Evolutionary conservation across 2,329 filamentous ascomycete genomes (phyloP), one percentile per base, ranked within the genome.

Genomic region (Sarocladium oryzae): DNA sequence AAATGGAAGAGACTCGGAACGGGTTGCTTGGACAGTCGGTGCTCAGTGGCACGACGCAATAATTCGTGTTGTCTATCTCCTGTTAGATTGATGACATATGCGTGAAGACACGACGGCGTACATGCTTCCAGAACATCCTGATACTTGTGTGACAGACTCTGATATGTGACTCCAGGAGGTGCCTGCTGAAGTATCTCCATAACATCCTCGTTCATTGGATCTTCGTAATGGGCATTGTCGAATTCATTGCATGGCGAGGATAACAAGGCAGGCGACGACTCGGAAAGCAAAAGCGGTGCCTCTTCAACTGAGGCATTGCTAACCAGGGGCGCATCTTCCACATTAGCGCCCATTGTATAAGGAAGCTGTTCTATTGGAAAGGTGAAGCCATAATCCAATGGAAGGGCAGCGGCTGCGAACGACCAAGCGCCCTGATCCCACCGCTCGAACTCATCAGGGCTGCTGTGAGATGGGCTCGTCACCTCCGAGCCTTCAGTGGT

Each of bases 11-110:
- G 26, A 48, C 28, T 33, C 43, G 43, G 43, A 33, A 48, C 11
- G 43, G 43, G 16, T 48, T 48, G 43, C 43, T 48, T 2, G 43
- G 43, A 33, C 43, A 48, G 43, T 48, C 43, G 15, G 43, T 48
- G 26, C 43, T 48, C 7, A 48, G 16, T 9, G 43, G 43, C 24
- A 48, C 43, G 15, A 48, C 43, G 15, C 43, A 48, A 33, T 48
- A 48, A 15, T 48, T 33, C 4, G 43, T 32, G 26, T 48, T 33
- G 16, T 48, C 43, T 48, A n/a, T 28, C 16, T n/a, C 5, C 5
- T 4, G 24, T 45, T 45, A 45, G 40, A 36, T 36, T 16, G n/a
- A 36, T 9, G 7, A 9, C 33, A 36, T 36, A 10, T 16, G 5
- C n/a, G 16, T 21, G 7, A 21, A 8, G 36, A 4, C 6, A 21